Base-by-base conservation (phyloP, 768 basidiomycete species). In the Boletellus sp. region DNA sequence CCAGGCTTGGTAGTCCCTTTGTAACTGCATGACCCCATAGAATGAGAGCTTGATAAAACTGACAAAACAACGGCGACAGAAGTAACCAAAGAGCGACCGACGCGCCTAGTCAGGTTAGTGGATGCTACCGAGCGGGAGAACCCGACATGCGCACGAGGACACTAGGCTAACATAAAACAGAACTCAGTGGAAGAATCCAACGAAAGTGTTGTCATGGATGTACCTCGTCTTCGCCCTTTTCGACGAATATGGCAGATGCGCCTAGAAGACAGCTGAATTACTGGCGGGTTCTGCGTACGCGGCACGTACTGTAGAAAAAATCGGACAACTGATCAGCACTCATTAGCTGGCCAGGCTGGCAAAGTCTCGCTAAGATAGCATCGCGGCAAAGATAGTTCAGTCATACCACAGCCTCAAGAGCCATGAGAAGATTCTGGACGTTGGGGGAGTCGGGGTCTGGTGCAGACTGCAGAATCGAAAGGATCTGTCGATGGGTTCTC, bases 41-140 rank as follows among this genome's bases (percentile, higher is more conserved):
- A 85, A 90, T 0, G 90, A 87, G 3, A 93, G 72, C 62, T 91
- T 91, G 57, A 78, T 62, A 66, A 85, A 91, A 57, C 78, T 84
- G 42, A 89, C 75, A 52, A 78, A 84, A 61, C 86, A 90, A 35
- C 90, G 77, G 41, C 90, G 84, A 56, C 79, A 83, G 61, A 91
- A 92, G 58, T 81, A 88, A 3, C 89, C 91, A 64, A 91, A 87
- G 19, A 88, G 68, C 3, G 90, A 92, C 17, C 87, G 82, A 23
- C 86, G 81, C 45, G 74, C 74, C 90, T 91, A 46, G 31, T 32
- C 31, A 36, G 34, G 31, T 50, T 11, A 48, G 35, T 24, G 23
- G 35, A 22, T 11, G 26, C n/a, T 24, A 38, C 16, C 19, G 60
- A 57, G 37, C 55, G 59, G n/a, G 12, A 50, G 40, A 36, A 48